Base-by-base conservation (phyloP, 352 stramenopile species). In the Globisporangium sylvaticum region DNA sequence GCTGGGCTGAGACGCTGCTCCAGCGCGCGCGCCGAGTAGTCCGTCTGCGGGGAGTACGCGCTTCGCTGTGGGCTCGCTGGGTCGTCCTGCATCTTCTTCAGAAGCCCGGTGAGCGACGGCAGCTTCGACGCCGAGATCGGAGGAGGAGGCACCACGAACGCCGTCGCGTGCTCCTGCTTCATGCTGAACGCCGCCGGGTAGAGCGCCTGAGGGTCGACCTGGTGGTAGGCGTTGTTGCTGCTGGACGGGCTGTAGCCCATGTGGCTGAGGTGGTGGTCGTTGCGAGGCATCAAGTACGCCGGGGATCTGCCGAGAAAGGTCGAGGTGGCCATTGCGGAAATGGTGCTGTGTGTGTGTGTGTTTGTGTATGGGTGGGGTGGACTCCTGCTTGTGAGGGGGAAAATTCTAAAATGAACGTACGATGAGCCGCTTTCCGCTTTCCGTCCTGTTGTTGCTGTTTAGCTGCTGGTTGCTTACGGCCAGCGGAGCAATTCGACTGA, bases 1-100 rank as follows among this genome's bases (percentile, higher is more conserved):
- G 76, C 58, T 7, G 76, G 76, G 57, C 76, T 83, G 22, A 77
- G 60, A 8, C 46, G 46, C 12, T 70, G 65, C 12, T 66, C n/a
- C 4, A 32, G 65, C 15, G 50, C 9, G 4, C 48, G 62, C 34
- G 20, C 6, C 32, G 55, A 25, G 65, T 57, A 57, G 14, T 69
- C 42, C 3, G 48, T 42, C 37, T 64, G 58, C 8, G 58, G 58
- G 3, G 58, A 64, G 58, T 67, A 32, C 31, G 12, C 52, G 32
- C 29, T 53, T 52, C 25, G 64, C 42, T 22, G 62, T 59, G 63
- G 69, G 58, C 52, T 74, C 76, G 2, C 56, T 63, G 54, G 65
- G 24, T 64, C 61, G 58, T 60, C 34, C 63, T 91, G 83, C 71
- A 91, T 87, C 62, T 86, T 79, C 73, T 84, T 89, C 24, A 91